phyloP scores from a whole-genome alignment of 2,329 filamentous ascomycete species.

The Grosmannia penicillata region DNA sequence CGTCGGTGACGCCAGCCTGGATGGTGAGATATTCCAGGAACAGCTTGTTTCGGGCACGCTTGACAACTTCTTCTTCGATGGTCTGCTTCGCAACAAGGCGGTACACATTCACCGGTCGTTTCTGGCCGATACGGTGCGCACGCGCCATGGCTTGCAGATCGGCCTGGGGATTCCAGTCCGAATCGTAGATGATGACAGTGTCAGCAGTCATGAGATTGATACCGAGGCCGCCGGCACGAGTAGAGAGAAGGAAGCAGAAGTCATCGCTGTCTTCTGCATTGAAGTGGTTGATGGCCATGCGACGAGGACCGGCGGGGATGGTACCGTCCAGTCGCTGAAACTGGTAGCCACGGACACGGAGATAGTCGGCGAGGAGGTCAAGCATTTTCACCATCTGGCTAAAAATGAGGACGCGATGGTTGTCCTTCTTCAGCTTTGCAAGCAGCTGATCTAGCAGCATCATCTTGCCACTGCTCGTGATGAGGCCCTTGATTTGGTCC shows the following conservation, averaged over 20 bases:
- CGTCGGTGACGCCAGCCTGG: constrained; percentile 90
- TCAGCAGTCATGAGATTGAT: constrained; percentile 99
- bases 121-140: constrained; percentile 94
- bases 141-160: constrained; percentile 97
- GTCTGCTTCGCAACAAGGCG: constrained; percentile 95
- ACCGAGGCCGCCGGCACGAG: constrained; percentile 87
- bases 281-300: constrained; percentile 95
- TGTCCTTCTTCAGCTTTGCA: constrained; percentile 82
- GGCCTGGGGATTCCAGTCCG: constrained; percentile 97
- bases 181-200: constrained; percentile 95
- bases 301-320: constrained; percentile 73
- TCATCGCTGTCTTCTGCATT: constrained; percentile 93
- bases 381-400: constrained; percentile 99
- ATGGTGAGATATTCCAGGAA: constrained; percentile 96
- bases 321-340: constrained; percentile 94
- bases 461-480: constrained; percentile 98
- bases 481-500: constrained; percentile 80
- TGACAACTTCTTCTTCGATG: constrained; percentile 93
- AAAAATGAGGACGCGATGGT: constrained; percentile 92
- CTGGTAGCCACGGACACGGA: constrained; percentile 82
- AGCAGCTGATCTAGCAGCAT: constrained; percentile 95
- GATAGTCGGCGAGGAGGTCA: constrained; percentile 87
- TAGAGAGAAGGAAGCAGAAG: constrained; percentile 92
- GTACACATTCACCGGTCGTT: constrained; percentile 90
- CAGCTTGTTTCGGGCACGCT: constrained; percentile 91